Base-by-base conservation (phyloP, 2,329 filamentous ascomycete species). In the Exophiala xenobiotica region DNA sequence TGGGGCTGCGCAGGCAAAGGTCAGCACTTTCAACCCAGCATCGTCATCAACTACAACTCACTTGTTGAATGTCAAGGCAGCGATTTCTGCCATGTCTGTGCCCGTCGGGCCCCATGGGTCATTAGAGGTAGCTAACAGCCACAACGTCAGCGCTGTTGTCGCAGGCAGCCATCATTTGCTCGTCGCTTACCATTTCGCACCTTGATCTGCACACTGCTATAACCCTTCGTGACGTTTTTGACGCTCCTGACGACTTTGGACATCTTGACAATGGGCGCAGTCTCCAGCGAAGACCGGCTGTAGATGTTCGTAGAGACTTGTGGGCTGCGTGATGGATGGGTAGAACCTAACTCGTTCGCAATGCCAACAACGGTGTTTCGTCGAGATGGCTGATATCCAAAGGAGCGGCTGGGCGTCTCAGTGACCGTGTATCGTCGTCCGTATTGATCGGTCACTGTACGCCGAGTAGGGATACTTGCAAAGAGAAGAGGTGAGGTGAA, bases 161-260 rank as follows among this genome's bases (percentile, higher is more conserved):
- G 29, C 26, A 35, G 16, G 46, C 24, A 35, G 23, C 12, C 23
- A 9, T 20, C 6, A 19, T 4, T n/a, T 22, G 35, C 14, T 14
- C 20, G 18, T 31, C 49, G 74, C 84, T 61, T 76, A 95, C 90
- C 90, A 88, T 96, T 92, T 77, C 91, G 86, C 72, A 99, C 93
- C 78, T 97, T 97, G 71, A 97, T 89, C 79, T 99, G 92, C 65
- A 95, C 90, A 61, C 81, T 85, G 27, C 92, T 96, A 70, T 99
- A 99, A 64, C 93, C 93, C 78, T 97, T 99, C 71, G 93, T 97
- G 73, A 99, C 92, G 79, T 97, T 99, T 78, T 96, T 97, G 67
- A 97, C 91, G 70, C 89, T 95, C 74, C 93, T 83, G 69, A 97
- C 90, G 70, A 97, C 90, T 76, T 95, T 95, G 54, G 92, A 96